phyloP scores from a whole-genome alignment of 2,329 filamentous ascomycete genomes.

The Fonsecaea pugnacius region DNA sequence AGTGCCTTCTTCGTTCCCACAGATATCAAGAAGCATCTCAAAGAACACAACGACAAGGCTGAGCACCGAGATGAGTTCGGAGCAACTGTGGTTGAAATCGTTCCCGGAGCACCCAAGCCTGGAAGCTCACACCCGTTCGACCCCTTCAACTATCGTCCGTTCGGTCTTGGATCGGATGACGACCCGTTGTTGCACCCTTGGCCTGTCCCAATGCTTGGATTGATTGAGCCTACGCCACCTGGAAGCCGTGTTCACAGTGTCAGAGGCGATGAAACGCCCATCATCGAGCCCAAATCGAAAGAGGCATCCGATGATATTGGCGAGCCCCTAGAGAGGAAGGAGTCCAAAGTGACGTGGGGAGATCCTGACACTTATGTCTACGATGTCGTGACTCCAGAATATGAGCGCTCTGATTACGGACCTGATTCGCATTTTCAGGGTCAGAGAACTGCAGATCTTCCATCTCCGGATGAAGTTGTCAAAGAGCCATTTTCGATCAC shows the following conservation, averaged over 20 bases:
- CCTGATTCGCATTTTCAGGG: conserved; percentile 4
- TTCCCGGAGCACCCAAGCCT: conserved; percentile 25
- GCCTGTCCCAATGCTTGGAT: conserved; percentile 58
- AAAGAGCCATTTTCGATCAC: neutral
- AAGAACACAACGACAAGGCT: conserved; percentile 42
- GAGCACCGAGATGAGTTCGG: conserved; percentile 32
- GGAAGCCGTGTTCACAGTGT: conserved; percentile 37
- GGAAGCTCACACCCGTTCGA: conserved; percentile 30
- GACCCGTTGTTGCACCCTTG: conserved; percentile 43
- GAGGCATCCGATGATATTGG: conserved; percentile 47
- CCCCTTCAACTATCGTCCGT: conserved; percentile 34
- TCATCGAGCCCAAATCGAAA: conserved; percentile 36
- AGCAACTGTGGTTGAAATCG: conserved; percentile 36
- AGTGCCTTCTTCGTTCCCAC: conserved; percentile 49
- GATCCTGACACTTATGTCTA: conserved; percentile 68
- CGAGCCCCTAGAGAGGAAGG: conserved; percentile 50
- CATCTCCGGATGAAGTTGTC: conserved; percentile 61
- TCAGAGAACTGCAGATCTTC: conserved; percentile 48
- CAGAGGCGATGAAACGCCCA: conserved; percentile 41
- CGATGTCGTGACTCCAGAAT: conserved; percentile 63
- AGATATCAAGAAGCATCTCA: conserved; percentile 46
- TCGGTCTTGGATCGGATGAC: conserved; percentile 32
- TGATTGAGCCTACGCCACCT: conserved; percentile 63
- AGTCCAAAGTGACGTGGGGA: conserved; percentile 68
- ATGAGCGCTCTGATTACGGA: conserved; percentile 42